A percentile compares a stretch with the other conserved stretches of the same genome.
Conservation (phyloP, 2,329 filamentous ascomycete genomes). For the Pseudogymnoascus sp. region DNA sequence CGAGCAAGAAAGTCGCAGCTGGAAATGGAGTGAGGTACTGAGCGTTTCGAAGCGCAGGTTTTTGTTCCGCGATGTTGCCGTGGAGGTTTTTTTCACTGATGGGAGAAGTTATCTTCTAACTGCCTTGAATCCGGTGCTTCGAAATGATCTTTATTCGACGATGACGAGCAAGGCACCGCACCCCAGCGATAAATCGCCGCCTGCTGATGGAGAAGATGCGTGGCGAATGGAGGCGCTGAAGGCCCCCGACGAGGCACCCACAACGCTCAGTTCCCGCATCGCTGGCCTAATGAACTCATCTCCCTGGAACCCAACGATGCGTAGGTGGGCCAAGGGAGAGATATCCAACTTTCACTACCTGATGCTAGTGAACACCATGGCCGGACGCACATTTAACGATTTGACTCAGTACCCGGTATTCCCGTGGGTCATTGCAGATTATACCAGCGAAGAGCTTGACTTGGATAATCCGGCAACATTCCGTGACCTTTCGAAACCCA, state of each 20-base stretch:
- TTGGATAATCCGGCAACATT: conserved; percentile 78
- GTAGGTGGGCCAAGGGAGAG: conserved; percentile 86
- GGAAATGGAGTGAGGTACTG: conserved; percentile 91
- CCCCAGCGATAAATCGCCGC: conserved; percentile 60
- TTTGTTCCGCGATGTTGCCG: conserved; percentile 86
- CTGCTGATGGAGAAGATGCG: conserved; percentile 75
- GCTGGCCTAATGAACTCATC: conserved; percentile 85
- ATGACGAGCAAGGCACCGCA: conserved; percentile 76
- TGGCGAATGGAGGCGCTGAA: conserved; percentile 87
- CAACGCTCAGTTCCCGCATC: conserved; percentile 64
- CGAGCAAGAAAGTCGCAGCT: conserved; percentile 80
- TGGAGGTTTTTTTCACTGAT: conserved; percentile 97
- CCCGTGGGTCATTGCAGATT: conserved; percentile 93
- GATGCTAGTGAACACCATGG: conserved; percentile 97
- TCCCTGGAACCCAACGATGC: conserved; percentile 75
- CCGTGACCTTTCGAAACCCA: conserved; percentile 87
- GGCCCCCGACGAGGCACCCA: conserved; percentile 52
- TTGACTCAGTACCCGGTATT: conserved; percentile 97
- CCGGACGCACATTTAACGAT: conserved; percentile 94
- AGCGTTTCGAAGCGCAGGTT: conserved; percentile 95
- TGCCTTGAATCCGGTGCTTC: conserved; percentile 62
- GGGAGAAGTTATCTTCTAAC: conserved; percentile 92
- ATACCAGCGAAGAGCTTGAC: conserved; percentile 88
- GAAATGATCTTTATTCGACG: conserved; percentile 75
- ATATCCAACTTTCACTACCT: conserved; percentile 98